Evolutionary conservation across 805 yeast genomes (phyloP), one percentile per base, ranked within the genome.

Genomic region (Blastobotrys robertii): DNA sequence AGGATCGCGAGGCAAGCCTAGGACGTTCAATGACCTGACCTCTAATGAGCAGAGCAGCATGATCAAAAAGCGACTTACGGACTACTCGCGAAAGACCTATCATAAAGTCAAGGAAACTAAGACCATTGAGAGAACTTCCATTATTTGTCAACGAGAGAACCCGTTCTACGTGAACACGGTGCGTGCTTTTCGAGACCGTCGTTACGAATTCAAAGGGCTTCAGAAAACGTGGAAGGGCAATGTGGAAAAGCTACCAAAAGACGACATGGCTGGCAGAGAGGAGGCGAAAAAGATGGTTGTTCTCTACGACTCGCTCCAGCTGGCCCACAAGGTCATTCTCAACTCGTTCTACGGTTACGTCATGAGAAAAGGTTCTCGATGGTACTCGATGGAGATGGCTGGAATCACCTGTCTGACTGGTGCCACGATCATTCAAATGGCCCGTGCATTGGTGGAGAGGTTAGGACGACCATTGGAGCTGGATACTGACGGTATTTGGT

Each of bases 311-410:
- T 90, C 98, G 2, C 68, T 92, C 53, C 99, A 92, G 64, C 71
- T 92, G 50, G 98, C 98, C 0, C 97, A 92, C 62, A 92, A 92
- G 57, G 97, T 90, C 57, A 92, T 92, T 65, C 71, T 92, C 55
- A 92, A 92, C 58, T 90, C 97, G 0, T 92, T 92, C 59, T 92
- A 92, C 56, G 99, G 99, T 39, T 92, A 92, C 56, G 98, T 92
- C 10, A 92, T 92, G 98, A 76, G 99, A 64, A 92, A 92, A 56
- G 99, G 98, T 33, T 92, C 98, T 0, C 73, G 99, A 47, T 92
- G 99, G 99, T 92, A 88, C 56, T 92, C 98, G 0, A 87, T 92
- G 92, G 98, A 92, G 62, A 92, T 94, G 98, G 99, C 98, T 0
- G 99, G 99, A 49, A 92, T 92, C 13, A 92, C 99, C 0, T 94